Percentiles rank a stretch among this genome's conserved stretches.
phyloP scores from a whole-genome alignment of 345 rosid genomes.

The Arabis hirsuta region DNA sequence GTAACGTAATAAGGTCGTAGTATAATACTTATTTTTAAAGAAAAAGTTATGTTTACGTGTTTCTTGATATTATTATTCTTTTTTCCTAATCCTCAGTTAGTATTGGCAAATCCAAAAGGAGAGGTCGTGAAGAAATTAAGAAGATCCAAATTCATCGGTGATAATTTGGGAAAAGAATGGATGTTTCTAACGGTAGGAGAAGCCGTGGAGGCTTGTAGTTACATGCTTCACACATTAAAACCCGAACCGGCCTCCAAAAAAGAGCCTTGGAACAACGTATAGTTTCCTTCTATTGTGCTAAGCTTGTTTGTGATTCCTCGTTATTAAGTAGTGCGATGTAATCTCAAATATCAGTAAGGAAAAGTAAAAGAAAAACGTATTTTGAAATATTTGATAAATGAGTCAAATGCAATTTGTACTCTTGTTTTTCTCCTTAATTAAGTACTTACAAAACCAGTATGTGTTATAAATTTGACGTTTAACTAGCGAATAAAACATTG shows the following conservation, averaged over 20 bases:
- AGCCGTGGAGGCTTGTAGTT: slow-evolving; percentile 85
- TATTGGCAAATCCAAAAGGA: slow-evolving; percentile 48
- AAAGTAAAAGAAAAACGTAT: not conserved
- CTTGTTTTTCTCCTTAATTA: not conserved
- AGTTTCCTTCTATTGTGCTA: not conserved
- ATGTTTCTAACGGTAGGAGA: slow-evolving; percentile 80
- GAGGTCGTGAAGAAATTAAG: slow-evolving; percentile 47
- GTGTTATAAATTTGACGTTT: not conserved
- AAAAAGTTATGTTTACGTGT: not conserved
- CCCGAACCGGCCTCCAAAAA: slow-evolving; percentile 40
- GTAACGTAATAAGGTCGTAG: slow-evolving; percentile 43
- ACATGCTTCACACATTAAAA: slow-evolving; percentile 65
- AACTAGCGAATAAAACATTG: not conserved
- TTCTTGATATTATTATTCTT: not conserved
- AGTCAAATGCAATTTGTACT: not conserved
- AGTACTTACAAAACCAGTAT: not conserved
- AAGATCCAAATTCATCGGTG: slow-evolving; percentile 37
- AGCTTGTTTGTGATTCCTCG: slow-evolving; percentile 12
- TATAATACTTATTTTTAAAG: not conserved
- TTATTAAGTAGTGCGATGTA: slow-evolving; percentile 16
- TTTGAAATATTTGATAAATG: slow-evolving; percentile 20
- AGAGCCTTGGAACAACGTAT: slow-evolving; percentile 49
- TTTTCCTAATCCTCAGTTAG: slow-evolving; percentile 30
- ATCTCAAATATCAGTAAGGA: slow-evolving; percentile 7
- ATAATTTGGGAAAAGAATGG: slow-evolving; percentile 71